Evolutionary conservation across 129 eudicot genomes (phyloP).

Genomic region (Mikania micrantha): DNA sequence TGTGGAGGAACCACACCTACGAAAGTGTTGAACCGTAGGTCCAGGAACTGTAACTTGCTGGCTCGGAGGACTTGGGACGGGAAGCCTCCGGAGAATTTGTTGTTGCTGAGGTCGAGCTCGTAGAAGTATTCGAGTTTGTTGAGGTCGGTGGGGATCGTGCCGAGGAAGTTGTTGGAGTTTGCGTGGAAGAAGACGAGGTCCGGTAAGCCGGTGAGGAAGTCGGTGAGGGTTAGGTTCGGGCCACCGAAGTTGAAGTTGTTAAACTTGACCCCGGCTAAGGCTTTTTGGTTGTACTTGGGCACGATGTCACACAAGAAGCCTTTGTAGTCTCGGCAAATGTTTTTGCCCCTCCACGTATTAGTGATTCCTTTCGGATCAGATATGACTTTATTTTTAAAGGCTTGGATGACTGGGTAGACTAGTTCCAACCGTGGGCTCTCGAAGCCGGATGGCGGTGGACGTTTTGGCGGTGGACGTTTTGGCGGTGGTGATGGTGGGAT

Average conservation of each 20-base stretch:
- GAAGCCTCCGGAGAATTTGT: conserved; percentile 28
- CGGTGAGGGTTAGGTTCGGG: conserved; percentile 13
- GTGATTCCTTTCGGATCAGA: conserved; percentile 30
- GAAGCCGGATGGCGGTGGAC: not conserved
- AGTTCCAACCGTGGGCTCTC: conserved; percentile 14
- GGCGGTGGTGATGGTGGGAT: not conserved
- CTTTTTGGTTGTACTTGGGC: not conserved
- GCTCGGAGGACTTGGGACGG: conserved; percentile 25
- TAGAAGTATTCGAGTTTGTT: conserved; percentile 14
- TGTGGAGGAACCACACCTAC: conserved; percentile 32
- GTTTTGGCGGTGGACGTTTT: not conserved
- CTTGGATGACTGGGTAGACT: conserved; percentile 24
- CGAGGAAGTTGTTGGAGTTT: conserved; percentile 41
- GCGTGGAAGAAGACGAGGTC: conserved; percentile 48
- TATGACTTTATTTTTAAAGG: conserved; percentile 20
- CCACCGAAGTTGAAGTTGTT: conserved; percentile 29
- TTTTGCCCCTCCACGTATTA: conserved; percentile 29
- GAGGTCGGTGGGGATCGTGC: conserved; percentile 15
- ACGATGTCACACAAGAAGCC: conserved; percentile 36
- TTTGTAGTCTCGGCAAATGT: conserved; percentile 31
- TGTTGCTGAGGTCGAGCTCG: conserved; percentile 47
- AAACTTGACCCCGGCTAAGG: conserved; percentile 34
- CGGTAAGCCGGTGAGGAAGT: conserved; percentile 19
- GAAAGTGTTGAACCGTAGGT: conserved; percentile 38
- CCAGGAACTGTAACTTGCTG: conserved; percentile 22